Percentiles rank a stretch among this genome's conserved stretches.
Conservation (phyloP, 208 protist genomes). For the Wallacemonas sp. region DNA sequence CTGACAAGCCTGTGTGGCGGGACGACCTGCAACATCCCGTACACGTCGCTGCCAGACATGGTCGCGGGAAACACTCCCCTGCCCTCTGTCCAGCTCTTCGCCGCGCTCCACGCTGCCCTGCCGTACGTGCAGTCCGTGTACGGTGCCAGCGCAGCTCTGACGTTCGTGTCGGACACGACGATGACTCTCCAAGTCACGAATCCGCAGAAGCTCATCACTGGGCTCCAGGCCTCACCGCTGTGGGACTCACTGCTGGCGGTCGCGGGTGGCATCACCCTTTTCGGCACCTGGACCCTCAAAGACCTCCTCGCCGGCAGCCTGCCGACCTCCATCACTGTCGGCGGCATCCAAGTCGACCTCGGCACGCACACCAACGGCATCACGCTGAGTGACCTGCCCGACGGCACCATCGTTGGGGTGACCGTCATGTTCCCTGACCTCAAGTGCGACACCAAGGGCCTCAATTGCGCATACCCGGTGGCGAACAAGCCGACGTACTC, state of each 20-base stretch:
- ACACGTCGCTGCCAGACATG: neutral
- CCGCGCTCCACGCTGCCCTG: constrained; percentile 3
- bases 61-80: neutral
- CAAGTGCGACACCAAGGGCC: neutral
- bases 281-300: neutral
- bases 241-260: neutral
- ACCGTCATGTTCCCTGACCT: neutral
- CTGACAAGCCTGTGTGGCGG: neutral
- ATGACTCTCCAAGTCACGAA: neutral
- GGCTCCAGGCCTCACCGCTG: neutral
- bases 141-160: neutral
- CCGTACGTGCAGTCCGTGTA: neutral
- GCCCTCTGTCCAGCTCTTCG: neutral
- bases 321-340: neutral
- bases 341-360: neutral
- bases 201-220: neutral
- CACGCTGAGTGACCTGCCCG: neutral
- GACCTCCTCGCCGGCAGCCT: constrained; percentile 5
- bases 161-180: neutral
- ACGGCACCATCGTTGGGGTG: neutral
- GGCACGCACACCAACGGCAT: constrained; percentile 3
- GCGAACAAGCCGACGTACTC: neutral
- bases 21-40: neutral
- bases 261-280: neutral
- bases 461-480: constrained; percentile 3